phyloP scores from a whole-genome alignment of 768 basidiomycete species.

The Cystobasidiopsis lactophilus region DNA sequence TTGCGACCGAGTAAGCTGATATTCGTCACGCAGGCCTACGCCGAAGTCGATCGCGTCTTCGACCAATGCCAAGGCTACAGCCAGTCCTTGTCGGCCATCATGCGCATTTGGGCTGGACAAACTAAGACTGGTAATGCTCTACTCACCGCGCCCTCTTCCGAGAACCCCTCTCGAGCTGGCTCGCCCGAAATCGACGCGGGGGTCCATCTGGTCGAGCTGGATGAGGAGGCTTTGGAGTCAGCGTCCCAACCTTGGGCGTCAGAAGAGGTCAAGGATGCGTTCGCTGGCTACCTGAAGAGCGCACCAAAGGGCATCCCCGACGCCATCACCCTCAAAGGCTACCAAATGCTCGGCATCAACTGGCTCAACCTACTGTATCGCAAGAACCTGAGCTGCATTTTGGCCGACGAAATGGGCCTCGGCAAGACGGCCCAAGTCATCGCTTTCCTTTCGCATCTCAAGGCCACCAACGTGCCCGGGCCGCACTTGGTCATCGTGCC shows the following conservation, averaged over 20 bases:
- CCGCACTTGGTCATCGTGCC: slow-evolving; percentile 90
- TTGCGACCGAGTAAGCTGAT: background rate
- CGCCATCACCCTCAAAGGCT: slow-evolving; percentile 59
- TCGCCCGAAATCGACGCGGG: slow-evolving; percentile 12
- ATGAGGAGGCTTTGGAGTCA: slow-evolving; percentile 21
- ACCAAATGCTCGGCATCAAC: slow-evolving; percentile 90
- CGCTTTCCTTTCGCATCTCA: slow-evolving; percentile 75
- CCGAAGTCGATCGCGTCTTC: slow-evolving; percentile 67
- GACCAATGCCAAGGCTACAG: slow-evolving; percentile 76
- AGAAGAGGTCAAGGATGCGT: slow-evolving; percentile 20
- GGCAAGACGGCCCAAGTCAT: slow-evolving; percentile 99
- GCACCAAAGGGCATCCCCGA: slow-evolving; percentile 43
- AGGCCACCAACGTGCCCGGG: slow-evolving; percentile 43
- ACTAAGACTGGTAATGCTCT: slow-evolving; percentile 14
- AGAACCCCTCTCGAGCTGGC: slow-evolving; percentile 24
- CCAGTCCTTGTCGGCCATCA: slow-evolving; percentile 42
- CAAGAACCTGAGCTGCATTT: slow-evolving; percentile 66
- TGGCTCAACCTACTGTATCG: slow-evolving; percentile 79
- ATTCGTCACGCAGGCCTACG: slow-evolving; percentile 41
- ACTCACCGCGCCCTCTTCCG: background rate
- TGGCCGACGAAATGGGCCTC: slow-evolving; percentile 98
- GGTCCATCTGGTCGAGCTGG: slow-evolving; percentile 21
- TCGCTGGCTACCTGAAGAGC: slow-evolving; percentile 39
- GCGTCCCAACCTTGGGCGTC: slow-evolving; percentile 18
- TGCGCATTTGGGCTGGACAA: slow-evolving; percentile 48